phyloP scores from a whole-genome alignment of 306 rosid species.

The Senna tora region DNA sequence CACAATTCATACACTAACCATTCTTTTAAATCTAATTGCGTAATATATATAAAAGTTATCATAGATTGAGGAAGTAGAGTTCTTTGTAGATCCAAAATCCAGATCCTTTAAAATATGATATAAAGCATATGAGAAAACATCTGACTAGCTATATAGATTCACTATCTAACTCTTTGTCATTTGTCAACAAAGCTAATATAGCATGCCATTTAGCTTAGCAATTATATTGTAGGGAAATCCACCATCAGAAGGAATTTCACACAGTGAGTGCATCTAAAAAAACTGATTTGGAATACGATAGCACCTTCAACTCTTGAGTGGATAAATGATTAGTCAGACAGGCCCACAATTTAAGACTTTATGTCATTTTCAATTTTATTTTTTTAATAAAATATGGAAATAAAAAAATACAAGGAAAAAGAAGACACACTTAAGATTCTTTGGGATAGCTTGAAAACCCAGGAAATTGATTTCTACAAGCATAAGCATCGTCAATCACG shows the following conservation, averaged over 20 bases:
- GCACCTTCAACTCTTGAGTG: conserved; percentile 36
- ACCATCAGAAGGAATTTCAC: conserved; percentile 41
- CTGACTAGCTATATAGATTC: conserved; percentile 8
- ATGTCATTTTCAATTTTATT: conserved; percentile 64
- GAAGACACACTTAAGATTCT: conserved; percentile 58
- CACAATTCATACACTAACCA: not conserved
- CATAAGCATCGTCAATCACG: conserved; percentile 64
- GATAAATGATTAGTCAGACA: conserved; percentile 42
- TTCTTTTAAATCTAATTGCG: conserved; percentile 1
- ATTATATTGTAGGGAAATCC: conserved; percentile 37
- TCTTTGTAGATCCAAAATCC: not conserved
- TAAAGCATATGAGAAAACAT: conserved; percentile 8
- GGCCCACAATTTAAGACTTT: conserved; percentile 53
- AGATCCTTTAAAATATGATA: not conserved
- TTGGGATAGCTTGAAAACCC: conserved; percentile 71
- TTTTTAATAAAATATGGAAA: conserved; percentile 17
- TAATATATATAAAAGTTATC: conserved; percentile 28
- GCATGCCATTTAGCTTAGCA: conserved; percentile 29
- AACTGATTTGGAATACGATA: conserved; percentile 41
- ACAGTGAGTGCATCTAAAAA: conserved; percentile 29
- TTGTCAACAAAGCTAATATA: conserved; percentile 57
- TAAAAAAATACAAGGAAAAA: not conserved
- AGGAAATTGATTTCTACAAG: conserved; percentile 96
- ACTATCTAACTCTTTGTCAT: conserved; percentile 19
- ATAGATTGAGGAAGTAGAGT: not conserved